Conservation (phyloP, 2,329 filamentous ascomycete genomes). For the Sporothrix inflata region DNA sequence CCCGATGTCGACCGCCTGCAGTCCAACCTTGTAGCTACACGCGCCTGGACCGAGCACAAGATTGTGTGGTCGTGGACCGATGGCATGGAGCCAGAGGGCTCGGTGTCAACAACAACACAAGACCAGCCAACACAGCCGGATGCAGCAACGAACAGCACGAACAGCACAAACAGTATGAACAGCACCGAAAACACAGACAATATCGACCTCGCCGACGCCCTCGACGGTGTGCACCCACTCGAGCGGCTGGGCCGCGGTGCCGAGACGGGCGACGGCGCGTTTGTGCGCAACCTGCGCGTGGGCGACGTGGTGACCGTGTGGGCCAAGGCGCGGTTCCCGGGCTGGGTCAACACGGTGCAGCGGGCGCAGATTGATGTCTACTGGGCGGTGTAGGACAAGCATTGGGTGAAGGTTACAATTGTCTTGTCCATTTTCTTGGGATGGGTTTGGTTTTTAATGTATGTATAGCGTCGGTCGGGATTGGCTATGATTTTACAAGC, state of each 20-base stretch:
- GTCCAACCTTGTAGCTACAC: conserved; percentile 47
- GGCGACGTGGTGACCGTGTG: conserved; percentile 66
- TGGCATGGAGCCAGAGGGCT: conserved; percentile 32
- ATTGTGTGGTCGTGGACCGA: conserved; percentile 61
- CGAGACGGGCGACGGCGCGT: conserved; percentile 56
- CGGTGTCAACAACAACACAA: too few species aligned
- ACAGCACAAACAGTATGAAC: conserved; percentile 29
- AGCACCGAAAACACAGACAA: not conserved
- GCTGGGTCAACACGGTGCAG: conserved; percentile 58
- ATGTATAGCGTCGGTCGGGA: too few species aligned
- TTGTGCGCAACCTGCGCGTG: conserved; percentile 58
- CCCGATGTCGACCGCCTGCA: conserved; percentile 50
- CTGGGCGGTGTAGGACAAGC: conserved; percentile 52
- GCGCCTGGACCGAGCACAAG: conserved; percentile 45
- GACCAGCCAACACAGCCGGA: too few species aligned
- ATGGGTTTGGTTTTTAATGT: too few species aligned
- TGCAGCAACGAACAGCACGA: not conserved
- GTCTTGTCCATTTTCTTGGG: conserved; percentile 5
- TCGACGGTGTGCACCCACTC: conserved; percentile 39
- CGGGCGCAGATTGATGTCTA: conserved; percentile 59
- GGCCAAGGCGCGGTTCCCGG: conserved; percentile 60
- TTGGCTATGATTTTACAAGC: too few species aligned
- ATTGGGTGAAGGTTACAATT: not conserved
- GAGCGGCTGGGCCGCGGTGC: conserved; percentile 52
- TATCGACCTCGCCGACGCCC: conserved; percentile 31